Conservation (phyloP, 2,329 filamentous ascomycete species). For the Camillea tinctor region DNA sequence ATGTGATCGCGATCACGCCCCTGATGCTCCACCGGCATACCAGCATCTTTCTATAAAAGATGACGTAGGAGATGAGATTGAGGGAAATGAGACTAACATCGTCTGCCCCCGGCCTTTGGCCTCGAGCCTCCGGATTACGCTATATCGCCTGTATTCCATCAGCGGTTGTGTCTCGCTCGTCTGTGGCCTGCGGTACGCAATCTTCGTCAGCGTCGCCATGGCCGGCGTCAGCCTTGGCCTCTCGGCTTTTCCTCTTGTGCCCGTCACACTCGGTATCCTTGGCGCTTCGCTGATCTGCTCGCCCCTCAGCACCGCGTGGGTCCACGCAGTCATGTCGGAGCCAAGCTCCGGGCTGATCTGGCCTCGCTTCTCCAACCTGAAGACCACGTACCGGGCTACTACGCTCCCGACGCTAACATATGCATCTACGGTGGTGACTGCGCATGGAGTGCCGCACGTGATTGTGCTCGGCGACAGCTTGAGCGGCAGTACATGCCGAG, state of each 20-base stretch:
- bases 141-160: slow-evolving; percentile 55
- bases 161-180: slow-evolving; percentile 63
- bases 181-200: slow-evolving; percentile 58
- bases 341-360: slow-evolving; percentile 61
- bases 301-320: slow-evolving; percentile 72
- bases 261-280: slow-evolving; percentile 47
- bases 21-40: slow-evolving; percentile 44
- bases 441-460: slow-evolving; percentile 44
- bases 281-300: slow-evolving; percentile 59
- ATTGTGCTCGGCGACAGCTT: slow-evolving; percentile 26
- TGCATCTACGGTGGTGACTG: slow-evolving; percentile 53
- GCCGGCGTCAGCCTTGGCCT: slow-evolving; percentile 42
- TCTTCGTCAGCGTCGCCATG: slow-evolving; percentile 37
- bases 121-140: slow-evolving; percentile 46
- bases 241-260: slow-evolving; percentile 35
- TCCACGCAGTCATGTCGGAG: slow-evolving; percentile 75
- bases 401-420: slow-evolving; percentile 62
- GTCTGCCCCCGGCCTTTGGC: slow-evolving; percentile 40
- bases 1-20: slow-evolving; percentile 44
- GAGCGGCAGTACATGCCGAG: slow-evolving; percentile 16
- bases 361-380: slow-evolving; percentile 63
- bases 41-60: slow-evolving; percentile 41
- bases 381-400: slow-evolving; percentile 62
- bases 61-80: slow-evolving; percentile 15
- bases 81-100: neutral